These are phyloP conservation scores for Botrytis aclada DNA, from an alignment of 2,329 filamentous ascomycete genomes.

Conservation along the genomic window DNA sequence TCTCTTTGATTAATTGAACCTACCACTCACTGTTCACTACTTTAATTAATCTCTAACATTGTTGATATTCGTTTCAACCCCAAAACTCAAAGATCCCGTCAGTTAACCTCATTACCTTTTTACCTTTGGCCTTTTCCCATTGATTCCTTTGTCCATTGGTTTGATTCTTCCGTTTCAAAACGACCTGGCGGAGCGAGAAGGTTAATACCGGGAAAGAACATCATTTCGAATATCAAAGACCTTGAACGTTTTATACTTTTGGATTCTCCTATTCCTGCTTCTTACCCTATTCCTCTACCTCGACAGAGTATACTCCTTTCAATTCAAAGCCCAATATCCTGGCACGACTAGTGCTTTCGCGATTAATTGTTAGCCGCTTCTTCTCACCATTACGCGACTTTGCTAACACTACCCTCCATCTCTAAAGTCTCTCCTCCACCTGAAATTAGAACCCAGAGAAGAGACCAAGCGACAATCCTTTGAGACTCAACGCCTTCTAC, in stretches of 20 bases:
- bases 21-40: neutral
- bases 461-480: neutral
- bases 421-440: neutral
- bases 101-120: neutral
- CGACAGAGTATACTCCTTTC: neutral
- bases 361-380: neutral
- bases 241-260: neutral
- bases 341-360: neutral
- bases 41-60: neutral
- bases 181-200: neutral
- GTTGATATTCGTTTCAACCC: neutral
- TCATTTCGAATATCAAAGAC: neutral
- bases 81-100: neutral
- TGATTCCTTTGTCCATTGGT: neutral
- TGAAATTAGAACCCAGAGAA: neutral
- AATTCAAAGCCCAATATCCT: neutral
- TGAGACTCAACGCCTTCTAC: neutral
- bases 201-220: neutral
- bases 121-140: neutral
- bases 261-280: neutral
- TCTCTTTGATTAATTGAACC: neutral
- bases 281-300: neutral
- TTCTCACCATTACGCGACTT: constrained; percentile 2
- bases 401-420: neutral
- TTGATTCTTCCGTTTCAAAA: neutral